Base-by-base conservation (phyloP, 306 rosid species). In the Castanea sativa region DNA sequence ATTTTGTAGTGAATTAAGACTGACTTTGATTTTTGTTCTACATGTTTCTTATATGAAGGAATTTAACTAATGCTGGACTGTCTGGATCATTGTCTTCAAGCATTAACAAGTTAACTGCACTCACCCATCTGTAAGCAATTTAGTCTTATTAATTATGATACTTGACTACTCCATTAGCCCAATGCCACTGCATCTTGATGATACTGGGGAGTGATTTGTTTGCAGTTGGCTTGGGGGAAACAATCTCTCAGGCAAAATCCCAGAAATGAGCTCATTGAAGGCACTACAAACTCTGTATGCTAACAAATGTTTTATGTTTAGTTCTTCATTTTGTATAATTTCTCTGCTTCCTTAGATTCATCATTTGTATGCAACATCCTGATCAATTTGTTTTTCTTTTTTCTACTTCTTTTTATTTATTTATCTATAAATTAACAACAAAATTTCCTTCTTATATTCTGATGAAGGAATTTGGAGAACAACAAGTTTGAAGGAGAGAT, bases 151-250 rank as follows among this genome's bases (percentile, higher is more conserved):
- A 35, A 70, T 72, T 64, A 68, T 74, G 21, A 35, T 23, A 57
- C 69, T 64, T 21, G 20, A 73, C 53, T 59, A 71, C 53, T 55
- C 61, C 3, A 53, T 15, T 27, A 33, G 33, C 2, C 70, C 25
- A 63, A 56, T 32, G 6, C 49, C 71, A 6, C 9, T 63, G 14
- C 3, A 23, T 65, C 45, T 51, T 83, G 35, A 61, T 53, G 58
- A 65, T 67, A 25, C 45, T 78, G 73, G 67, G 75, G 32, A 70
- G 79, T 69, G 57, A 73, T 79, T 41, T 83, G 19, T 43, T 77
- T 56, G 55, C 83, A 92, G 97, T 80, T 92, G 94, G 97, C 89
- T 94, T 59, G 91, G 91, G 25, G 83, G 77, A 58, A 94, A 94
- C 86, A 87, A 84, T 33, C 83, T 94, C 52, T 55, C 91, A 25